Conservation (phyloP, 2,329 filamentous ascomycete genomes). For the Niveomyces coronatus region DNA sequence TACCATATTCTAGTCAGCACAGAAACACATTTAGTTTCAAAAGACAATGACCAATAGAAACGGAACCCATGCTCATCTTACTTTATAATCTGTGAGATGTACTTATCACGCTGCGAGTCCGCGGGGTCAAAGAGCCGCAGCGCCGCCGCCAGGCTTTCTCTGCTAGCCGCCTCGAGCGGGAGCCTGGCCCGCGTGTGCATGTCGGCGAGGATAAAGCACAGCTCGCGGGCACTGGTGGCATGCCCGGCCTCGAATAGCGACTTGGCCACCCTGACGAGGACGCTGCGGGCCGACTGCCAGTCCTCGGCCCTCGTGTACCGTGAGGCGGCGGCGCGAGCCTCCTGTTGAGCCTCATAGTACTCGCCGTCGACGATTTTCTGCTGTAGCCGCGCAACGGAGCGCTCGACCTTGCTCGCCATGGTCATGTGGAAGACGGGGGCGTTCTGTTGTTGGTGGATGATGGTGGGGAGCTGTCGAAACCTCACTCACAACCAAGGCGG, state of each 20-base stretch:
- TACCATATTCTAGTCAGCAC: conserved; percentile 10
- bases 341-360: conserved; percentile 97
- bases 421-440: too few relatives aligned
- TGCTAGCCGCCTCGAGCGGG: conserved; percentile 62
- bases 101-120: conserved; percentile 89
- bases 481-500: too few relatives aligned
- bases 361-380: conserved; percentile 82
- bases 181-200: conserved; percentile 83
- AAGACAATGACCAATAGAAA: background rate
- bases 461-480: too few relatives aligned
- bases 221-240: conserved; percentile 82
- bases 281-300: conserved; percentile 76
- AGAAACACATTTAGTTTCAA: background rate
- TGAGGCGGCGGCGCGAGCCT: conserved; percentile 88
- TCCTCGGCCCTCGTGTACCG: conserved; percentile 85
- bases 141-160: conserved; percentile 66
- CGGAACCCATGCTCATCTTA: conserved; percentile 28
- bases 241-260: conserved; percentile 86
- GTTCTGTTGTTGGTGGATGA: too few relatives aligned
- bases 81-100: conserved; percentile 74
- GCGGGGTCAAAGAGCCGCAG: conserved; percentile 69
- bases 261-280: conserved; percentile 74
- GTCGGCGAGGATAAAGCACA: conserved; percentile 79
- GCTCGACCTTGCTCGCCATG: conserved; percentile 32
- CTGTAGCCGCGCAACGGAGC: conserved; percentile 58